Conservation (phyloP, 2,329 filamentous ascomycete genomes). For the Colletotrichum sp. region DNA sequence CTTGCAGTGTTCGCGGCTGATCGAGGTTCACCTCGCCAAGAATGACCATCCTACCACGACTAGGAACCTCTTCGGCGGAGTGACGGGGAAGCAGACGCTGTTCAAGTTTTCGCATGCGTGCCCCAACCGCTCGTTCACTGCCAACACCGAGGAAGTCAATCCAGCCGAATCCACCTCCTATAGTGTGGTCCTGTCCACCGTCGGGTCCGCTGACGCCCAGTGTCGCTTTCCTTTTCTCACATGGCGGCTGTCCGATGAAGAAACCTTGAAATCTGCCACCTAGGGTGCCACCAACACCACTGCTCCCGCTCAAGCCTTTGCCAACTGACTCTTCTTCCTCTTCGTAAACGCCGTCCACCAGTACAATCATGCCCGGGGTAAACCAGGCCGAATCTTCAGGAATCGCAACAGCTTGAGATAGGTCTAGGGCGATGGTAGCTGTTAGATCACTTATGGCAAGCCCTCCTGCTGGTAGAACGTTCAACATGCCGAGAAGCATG, state of each 20-base stretch:
- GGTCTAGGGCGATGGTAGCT: constrained; percentile 84
- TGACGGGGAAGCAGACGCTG: constrained; percentile 63
- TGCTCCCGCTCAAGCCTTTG: constrained; percentile 74
- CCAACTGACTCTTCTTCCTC: constrained; percentile 80
- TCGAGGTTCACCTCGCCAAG: constrained; percentile 89
- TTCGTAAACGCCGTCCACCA: constrained; percentile 95
- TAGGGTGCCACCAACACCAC: constrained; percentile 86
- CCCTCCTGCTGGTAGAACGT: constrained; percentile 79
- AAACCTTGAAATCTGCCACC: constrained; percentile 92
- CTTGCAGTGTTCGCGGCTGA: constrained; percentile 79
- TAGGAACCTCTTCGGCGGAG: constrained; percentile 36
- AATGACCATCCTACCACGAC: constrained; percentile 68
- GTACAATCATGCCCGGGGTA: constrained; percentile 91
- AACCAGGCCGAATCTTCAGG: constrained; percentile 92
- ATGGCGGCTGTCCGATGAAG: constrained; percentile 89
- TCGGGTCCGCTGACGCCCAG: constrained; percentile 72
- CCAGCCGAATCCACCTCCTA: constrained; percentile 91
- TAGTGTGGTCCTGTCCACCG: constrained; percentile 62
- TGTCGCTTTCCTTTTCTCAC: constrained; percentile 81
- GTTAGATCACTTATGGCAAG: constrained; percentile 86
- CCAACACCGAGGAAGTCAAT: constrained; percentile 94
- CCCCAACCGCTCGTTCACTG: constrained; percentile 82
- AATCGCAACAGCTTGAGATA: constrained; percentile 80
- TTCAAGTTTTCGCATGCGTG: constrained; percentile 83
- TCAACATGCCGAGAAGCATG: constrained; percentile 84